Percentiles rank a stretch among this genome's conserved stretches.
These are phyloP conservation scores for Cyberlindnera suaveolens DNA, from an alignment of 805 yeast species.

Conservation along the genomic window DNA sequence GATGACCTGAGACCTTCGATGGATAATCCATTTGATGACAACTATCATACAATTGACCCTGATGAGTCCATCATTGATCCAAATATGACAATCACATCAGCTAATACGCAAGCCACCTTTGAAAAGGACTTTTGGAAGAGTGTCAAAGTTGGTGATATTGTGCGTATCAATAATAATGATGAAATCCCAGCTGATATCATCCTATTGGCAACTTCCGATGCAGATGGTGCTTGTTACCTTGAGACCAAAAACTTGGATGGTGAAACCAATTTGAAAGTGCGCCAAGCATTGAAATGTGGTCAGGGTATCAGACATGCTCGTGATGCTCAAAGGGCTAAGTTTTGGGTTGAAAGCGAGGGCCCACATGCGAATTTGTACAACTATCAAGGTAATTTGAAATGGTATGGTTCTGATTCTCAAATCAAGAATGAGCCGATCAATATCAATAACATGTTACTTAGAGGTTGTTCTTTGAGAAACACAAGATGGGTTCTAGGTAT, in stretches of 20 bases:
- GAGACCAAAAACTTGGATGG: constrained; percentile 84
- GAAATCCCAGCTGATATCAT: constrained; percentile 77
- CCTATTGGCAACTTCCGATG: constrained; percentile 58
- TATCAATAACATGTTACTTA: constrained; percentile 59
- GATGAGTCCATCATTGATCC: constrained; percentile 51
- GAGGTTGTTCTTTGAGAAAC: constrained; percentile 76
- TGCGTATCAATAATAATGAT: constrained; percentile 67
- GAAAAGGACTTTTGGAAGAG: constrained; percentile 57
- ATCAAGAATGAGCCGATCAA: constrained; percentile 55
- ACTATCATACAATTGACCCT: constrained; percentile 27
- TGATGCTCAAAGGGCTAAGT: constrained; percentile 45
- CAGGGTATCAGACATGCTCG: constrained; percentile 40
- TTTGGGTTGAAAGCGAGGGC: constrained; percentile 77
- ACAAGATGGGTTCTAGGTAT: constrained; percentile 81
- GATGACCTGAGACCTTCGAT: constrained; percentile 22
- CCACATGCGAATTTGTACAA: constrained; percentile 75
- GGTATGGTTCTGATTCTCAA: constrained; percentile 34
- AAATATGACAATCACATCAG: constrained; percentile 46
- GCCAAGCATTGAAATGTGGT: constrained; percentile 64
- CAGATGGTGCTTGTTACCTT: constrained; percentile 62
- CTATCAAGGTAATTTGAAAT: constrained; percentile 66
- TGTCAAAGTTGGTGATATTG: constrained; percentile 67
- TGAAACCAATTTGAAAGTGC: constrained; percentile 70
- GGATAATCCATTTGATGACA: constrained; percentile 24
- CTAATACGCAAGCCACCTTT: constrained; percentile 39